These are phyloP conservation scores for Cyanophora paradoxa DNA, from an alignment of 78 protist genomes.

Conservation along the genomic window DNA sequence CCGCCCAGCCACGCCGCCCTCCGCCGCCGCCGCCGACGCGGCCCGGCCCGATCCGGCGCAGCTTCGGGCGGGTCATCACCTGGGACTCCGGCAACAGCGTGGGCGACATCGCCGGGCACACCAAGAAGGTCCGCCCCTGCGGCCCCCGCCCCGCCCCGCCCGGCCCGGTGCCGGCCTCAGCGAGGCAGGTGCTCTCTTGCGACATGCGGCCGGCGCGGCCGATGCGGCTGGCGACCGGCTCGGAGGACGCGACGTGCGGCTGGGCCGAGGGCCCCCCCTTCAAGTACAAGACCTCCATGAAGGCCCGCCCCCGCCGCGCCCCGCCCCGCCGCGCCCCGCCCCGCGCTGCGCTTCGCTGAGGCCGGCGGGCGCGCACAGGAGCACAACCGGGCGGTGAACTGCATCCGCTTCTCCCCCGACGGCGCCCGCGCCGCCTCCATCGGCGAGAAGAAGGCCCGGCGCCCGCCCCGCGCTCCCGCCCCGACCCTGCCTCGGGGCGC, in stretches of 20 bases:
- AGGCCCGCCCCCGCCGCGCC: too few relatives aligned
- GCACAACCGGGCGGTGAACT: conserved; percentile 59
- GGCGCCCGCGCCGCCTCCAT: conserved; percentile 52
- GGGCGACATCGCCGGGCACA: conserved; percentile 85
- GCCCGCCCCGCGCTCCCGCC: background rate
- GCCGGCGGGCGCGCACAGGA: too few relatives aligned
- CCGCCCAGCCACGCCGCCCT: too few relatives aligned
- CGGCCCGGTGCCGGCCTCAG: too few relatives aligned
- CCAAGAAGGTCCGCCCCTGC: too few relatives aligned
- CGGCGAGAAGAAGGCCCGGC: conserved; percentile 39
- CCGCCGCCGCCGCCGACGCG: too few relatives aligned
- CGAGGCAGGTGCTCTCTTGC: conserved; percentile 48
- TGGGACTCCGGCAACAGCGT: conserved; percentile 78
- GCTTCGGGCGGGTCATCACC: conserved; percentile 36
- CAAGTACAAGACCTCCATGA: conserved; percentile 54
- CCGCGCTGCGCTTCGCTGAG: too few relatives aligned
- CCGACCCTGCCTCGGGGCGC: background rate
- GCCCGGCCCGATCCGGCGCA: too few relatives aligned
- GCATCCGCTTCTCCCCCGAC: conserved; percentile 76
- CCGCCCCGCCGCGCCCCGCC: background rate
- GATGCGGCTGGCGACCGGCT: conserved; percentile 32
- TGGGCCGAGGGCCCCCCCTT: conserved; percentile 82
- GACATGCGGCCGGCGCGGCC: conserved; percentile 75
- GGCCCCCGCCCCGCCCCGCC: too few relatives aligned
- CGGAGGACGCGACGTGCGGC: background rate